Conservation (phyloP, 177 flowering plant genomes). For the Tripterygium wilfordii region DNA sequence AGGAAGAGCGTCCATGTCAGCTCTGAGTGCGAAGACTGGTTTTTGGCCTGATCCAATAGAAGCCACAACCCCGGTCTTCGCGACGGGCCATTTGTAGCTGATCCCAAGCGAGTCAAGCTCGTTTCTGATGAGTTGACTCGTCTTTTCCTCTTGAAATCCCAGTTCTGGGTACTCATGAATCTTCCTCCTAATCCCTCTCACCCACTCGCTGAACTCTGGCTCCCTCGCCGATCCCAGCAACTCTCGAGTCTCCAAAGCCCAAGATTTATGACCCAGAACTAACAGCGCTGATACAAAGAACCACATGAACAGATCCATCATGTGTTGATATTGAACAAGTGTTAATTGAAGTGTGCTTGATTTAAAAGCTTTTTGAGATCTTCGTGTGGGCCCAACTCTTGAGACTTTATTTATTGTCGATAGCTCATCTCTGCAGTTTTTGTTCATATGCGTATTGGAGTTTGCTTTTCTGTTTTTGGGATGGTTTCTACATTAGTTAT, state of each 20-base stretch:
- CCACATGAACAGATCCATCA: neutral
- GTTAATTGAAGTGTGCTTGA: too few relatives aligned
- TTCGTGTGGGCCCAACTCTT: too few relatives aligned
- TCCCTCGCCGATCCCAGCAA: constrained; percentile 50
- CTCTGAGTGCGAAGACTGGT: constrained; percentile 53
- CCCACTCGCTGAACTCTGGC: constrained; percentile 59
- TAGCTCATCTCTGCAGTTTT: too few relatives aligned
- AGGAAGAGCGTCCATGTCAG: constrained; percentile 83
- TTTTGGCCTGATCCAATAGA: constrained; percentile 46
- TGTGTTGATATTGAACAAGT: too few relatives aligned
- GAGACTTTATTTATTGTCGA: too few relatives aligned
- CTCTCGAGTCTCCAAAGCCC: constrained; percentile 9
- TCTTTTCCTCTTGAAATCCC: constrained; percentile 56
- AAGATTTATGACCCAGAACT: neutral
- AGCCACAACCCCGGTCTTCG: constrained; percentile 62
- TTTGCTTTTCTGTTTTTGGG: too few relatives aligned
- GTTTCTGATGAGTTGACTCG: constrained; percentile 57
- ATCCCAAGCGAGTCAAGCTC: constrained; percentile 74
- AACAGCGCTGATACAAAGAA: neutral
- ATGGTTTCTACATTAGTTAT: too few relatives aligned
- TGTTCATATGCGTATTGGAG: too few relatives aligned
- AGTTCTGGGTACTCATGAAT: constrained; percentile 78
- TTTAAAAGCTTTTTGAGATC: too few relatives aligned
- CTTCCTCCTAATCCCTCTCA: constrained; percentile 51
- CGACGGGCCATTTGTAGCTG: constrained; percentile 54